Evolutionary conservation across 83 land plant genomes (phyloP).

Genomic region (Isoetes engelmannii): DNA sequence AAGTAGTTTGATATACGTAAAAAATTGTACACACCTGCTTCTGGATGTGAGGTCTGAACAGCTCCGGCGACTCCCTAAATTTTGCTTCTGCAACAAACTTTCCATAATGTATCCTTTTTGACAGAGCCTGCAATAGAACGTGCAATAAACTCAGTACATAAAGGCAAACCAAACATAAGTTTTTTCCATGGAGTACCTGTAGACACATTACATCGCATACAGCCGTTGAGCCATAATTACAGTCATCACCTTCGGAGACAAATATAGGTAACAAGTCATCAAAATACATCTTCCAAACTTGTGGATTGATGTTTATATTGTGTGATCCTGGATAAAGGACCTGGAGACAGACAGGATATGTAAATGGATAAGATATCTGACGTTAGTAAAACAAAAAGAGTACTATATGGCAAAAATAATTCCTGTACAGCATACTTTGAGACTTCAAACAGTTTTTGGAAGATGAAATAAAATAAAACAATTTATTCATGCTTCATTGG

Average conservation of each 20-base stretch:
- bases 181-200: neutral
- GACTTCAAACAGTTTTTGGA: too few relatives aligned
- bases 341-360: constrained; percentile 18
- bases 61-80: constrained; percentile 63
- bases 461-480: too few relatives aligned
- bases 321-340: constrained; percentile 54
- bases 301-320: constrained; percentile 42
- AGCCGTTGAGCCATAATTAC: constrained; percentile 68
- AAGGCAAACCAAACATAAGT: neutral
- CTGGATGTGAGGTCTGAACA: constrained; percentile 56
- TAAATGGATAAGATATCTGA: neutral
- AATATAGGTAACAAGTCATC: constrained; percentile 48
- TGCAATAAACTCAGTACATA: neutral
- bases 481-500: too few relatives aligned
- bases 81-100: constrained; percentile 99
- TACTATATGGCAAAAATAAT: too few relatives aligned
- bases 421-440: too few relatives aligned
- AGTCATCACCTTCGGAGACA: constrained; percentile 58
- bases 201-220: constrained; percentile 20
- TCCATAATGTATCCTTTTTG: constrained; percentile 96
- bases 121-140: constrained; percentile 53
- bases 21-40: constrained; percentile 43
- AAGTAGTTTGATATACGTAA: neutral
- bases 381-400: too few relatives aligned
- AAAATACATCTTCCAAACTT: constrained; percentile 54